phyloP scores from a whole-genome alignment of 2,329 filamentous ascomycete species.

The Penicillium sp. region DNA sequence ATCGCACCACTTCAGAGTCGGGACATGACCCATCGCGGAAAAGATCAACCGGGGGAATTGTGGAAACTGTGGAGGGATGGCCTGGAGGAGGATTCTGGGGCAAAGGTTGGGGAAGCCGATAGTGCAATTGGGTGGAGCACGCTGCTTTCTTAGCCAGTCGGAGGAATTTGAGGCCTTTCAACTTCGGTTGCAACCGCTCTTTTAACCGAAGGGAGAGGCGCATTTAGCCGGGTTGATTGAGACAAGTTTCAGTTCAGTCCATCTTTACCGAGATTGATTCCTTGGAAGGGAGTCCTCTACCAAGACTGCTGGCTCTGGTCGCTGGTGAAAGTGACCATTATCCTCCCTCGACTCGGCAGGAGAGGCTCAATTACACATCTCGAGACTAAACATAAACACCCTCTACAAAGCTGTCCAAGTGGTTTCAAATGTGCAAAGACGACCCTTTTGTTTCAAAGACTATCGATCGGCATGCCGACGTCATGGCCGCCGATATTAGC shows the following conservation, averaged over 20 bases:
- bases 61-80: slow-evolving; percentile 22
- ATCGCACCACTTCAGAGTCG: slow-evolving; percentile 14
- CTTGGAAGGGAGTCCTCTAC: slow-evolving; percentile 1
- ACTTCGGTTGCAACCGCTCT: slow-evolving; percentile 10
- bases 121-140: slow-evolving; percentile 23
- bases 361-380: no score
- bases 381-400: no score
- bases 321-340: not conserved
- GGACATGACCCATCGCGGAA: slow-evolving; percentile 13
- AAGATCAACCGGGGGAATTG: slow-evolving; percentile 17
- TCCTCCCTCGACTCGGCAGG: no score
- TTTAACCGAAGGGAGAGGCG: slow-evolving; percentile 23
- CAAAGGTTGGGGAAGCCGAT: slow-evolving; percentile 14
- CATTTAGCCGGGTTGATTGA: slow-evolving; percentile 6
- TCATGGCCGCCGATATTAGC: slow-evolving; percentile 12
- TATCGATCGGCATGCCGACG: slow-evolving; percentile 24
- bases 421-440: not conserved
- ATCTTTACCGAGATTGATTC: not conserved
- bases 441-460: not conserved
- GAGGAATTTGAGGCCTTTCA: slow-evolving; percentile 8
- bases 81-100: slow-evolving; percentile 20
- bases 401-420: not conserved
- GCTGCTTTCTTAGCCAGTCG: slow-evolving; percentile 14
- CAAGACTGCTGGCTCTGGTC: not conserved
- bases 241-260: slow-evolving; percentile 3